Conservation (phyloP, 139 green algal species). For the Chloropicon primus region DNA sequence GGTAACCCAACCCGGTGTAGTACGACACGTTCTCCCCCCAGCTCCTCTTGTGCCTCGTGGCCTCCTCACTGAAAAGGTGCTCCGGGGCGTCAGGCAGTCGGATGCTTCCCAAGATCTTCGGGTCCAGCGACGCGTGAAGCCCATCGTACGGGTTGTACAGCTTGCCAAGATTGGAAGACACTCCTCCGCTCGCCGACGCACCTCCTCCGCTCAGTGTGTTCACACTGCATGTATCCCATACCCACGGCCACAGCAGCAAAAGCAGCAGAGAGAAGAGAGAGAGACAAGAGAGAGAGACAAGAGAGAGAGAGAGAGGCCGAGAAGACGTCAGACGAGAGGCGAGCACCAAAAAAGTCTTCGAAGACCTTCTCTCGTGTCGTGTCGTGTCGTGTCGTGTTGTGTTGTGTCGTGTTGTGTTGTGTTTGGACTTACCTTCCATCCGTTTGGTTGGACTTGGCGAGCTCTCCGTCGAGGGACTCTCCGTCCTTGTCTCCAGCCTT, state of each 20-base stretch:
- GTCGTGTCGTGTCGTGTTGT: too few relatives aligned
- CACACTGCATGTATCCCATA: too few relatives aligned
- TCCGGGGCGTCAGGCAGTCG: constrained; percentile 54
- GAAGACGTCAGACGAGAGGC: too few relatives aligned
- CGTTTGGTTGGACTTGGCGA: background rate
- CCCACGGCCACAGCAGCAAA: too few relatives aligned
- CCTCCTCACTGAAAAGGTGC: constrained; percentile 80
- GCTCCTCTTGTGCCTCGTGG: constrained; percentile 40
- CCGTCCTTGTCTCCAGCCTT: background rate
- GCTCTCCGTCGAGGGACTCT: background rate
- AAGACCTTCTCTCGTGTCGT: too few relatives aligned
- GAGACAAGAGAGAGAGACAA: too few relatives aligned
- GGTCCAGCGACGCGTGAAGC: constrained; percentile 10
- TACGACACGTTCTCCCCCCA: constrained; percentile 83
- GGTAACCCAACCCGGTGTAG: constrained; percentile 74
- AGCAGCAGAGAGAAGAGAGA: too few relatives aligned
- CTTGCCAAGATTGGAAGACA: background rate
- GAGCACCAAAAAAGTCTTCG: too few relatives aligned
- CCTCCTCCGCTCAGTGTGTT: background rate
- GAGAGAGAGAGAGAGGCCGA: too few relatives aligned
- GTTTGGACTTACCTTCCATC: background rate
- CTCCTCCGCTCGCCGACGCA: background rate
- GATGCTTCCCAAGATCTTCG: constrained; percentile 10
- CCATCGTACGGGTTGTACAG: constrained; percentile 57
- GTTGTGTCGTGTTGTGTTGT: background rate